phyloP scores from a whole-genome alignment of 2,329 filamentous ascomycete genomes.

The Fulvia fulva region DNA sequence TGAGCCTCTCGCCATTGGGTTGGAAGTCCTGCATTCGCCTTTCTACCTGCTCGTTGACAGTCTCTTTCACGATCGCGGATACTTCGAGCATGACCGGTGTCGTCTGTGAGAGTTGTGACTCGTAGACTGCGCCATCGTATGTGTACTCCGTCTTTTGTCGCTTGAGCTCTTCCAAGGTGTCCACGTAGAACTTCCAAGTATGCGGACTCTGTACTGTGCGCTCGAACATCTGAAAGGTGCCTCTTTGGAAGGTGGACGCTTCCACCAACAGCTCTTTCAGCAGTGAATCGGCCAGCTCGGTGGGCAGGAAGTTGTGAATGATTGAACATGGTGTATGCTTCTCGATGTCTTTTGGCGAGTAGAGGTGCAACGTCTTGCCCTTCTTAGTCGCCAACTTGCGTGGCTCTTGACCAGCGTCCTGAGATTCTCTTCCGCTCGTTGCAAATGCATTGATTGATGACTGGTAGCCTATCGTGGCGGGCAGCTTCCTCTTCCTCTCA shows the following conservation, averaged over 20 bases:
- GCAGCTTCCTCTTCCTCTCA: slow-evolving; percentile 30
- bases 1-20: slow-evolving; percentile 67
- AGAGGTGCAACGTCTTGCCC: slow-evolving; percentile 79
- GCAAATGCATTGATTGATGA: slow-evolving; percentile 36
- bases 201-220: slow-evolving; percentile 81
- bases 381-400: slow-evolving; percentile 59
- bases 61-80: slow-evolving; percentile 64
- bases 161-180: slow-evolving; percentile 64
- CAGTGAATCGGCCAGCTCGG: slow-evolving; percentile 66
- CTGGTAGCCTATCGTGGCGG: slow-evolving; percentile 38
- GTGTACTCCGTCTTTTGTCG: slow-evolving; percentile 74
- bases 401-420: not conserved
- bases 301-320: slow-evolving; percentile 81
- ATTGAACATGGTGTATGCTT: slow-evolving; percentile 85
- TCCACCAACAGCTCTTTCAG: slow-evolving; percentile 73
- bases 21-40: slow-evolving; percentile 66
- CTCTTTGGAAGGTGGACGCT: slow-evolving; percentile 63
- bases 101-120: slow-evolving; percentile 64
- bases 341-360: slow-evolving; percentile 74
- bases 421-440: not conserved
- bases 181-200: slow-evolving; percentile 78
- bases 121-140: slow-evolving; percentile 76
- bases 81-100: slow-evolving; percentile 70
- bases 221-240: slow-evolving; percentile 82
- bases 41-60: slow-evolving; percentile 75